These are phyloP conservation scores for Metschnikowia cubensis DNA, from an alignment of 805 yeast genomes.

Conservation along the genomic window DNA sequence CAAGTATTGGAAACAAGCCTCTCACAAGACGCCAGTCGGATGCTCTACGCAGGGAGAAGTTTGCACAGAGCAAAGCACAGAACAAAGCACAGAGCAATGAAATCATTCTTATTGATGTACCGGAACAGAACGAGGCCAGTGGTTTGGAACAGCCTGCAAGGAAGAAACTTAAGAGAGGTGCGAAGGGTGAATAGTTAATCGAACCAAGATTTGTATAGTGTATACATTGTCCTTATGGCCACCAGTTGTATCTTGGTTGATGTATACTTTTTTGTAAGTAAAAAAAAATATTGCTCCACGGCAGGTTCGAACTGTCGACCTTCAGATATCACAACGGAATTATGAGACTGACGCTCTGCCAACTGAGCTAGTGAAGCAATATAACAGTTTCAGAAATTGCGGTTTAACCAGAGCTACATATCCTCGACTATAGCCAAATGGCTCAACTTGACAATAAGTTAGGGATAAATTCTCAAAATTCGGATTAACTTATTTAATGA, in stretches of 20 bases:
- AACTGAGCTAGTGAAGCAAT: conserved; percentile 21
- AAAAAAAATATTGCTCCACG: conserved; percentile 36
- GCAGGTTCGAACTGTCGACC: conserved; percentile 48
- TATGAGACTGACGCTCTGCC: conserved; percentile 24
- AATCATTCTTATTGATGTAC: neutral
- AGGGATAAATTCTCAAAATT: neutral
- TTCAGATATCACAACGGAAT: conserved; percentile 33
- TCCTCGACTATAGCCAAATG: too few species aligned
- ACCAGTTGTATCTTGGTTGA: neutral
- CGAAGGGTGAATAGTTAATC: neutral
- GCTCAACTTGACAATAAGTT: neutral
- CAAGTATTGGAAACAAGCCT: neutral
- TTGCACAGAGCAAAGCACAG: neutral
- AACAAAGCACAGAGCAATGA: neutral
- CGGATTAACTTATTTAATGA: too few species aligned
- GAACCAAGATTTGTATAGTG: too few species aligned
- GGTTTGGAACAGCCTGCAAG: neutral
- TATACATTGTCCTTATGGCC: too few species aligned
- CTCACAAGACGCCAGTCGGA: neutral
- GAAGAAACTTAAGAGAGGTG: neutral
- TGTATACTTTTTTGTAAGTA: too few species aligned
- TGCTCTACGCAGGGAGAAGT: neutral
- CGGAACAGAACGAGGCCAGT: neutral
- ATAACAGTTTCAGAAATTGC: neutral
- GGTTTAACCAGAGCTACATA: too few species aligned